Percentiles rank a stretch among this genome's conserved stretches.
Evolutionary conservation across 1,284 basidiomycete genomes (phyloP).

Genomic region (Cutaneotrichosporon mucoides): DNA sequence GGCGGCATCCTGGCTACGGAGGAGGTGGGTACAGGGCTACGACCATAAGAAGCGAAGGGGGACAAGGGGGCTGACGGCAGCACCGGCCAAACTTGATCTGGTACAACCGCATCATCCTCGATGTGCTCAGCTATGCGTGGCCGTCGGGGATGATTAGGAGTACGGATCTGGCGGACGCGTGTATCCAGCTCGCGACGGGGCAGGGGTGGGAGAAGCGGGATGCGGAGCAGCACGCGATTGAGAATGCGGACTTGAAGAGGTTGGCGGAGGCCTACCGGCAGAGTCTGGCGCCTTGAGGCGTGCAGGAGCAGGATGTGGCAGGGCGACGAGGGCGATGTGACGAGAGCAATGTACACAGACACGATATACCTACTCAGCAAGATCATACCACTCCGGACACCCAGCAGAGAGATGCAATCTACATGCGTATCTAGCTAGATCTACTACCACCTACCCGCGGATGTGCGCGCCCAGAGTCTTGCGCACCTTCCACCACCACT

Average conservation of each 20-base stretch:
- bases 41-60: no score
- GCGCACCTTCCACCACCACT: slow-evolving; percentile 12
- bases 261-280: background rate
- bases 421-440: background rate
- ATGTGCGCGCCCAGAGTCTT: slow-evolving; percentile 4
- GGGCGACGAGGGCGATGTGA: no score
- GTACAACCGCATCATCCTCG: background rate
- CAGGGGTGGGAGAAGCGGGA: slow-evolving; percentile 25
- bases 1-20: slow-evolving; percentile 24
- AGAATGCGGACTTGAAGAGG: background rate
- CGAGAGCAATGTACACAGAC: no score
- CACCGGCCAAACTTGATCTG: slow-evolving; percentile 6
- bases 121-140: slow-evolving; percentile 5
- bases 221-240: background rate
- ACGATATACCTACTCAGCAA: no score
- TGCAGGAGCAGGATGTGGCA: no score
- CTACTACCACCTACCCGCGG: background rate
- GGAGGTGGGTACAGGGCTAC: slow-evolving; percentile 18
- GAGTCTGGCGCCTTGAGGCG: no score
- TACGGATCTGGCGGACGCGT: slow-evolving; percentile 14
- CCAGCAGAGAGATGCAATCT: background rate
- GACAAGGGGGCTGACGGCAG: background rate
- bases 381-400: no score
- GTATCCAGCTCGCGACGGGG: slow-evolving; percentile 17
- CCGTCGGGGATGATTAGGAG: slow-evolving; percentile 15